Percentiles rank a stretch among this genome's conserved stretches.
These are phyloP conservation scores for Fragilariopsis cylindrus DNA, from an alignment of 108 stramenopile genomes.

Conservation along the genomic window DNA sequence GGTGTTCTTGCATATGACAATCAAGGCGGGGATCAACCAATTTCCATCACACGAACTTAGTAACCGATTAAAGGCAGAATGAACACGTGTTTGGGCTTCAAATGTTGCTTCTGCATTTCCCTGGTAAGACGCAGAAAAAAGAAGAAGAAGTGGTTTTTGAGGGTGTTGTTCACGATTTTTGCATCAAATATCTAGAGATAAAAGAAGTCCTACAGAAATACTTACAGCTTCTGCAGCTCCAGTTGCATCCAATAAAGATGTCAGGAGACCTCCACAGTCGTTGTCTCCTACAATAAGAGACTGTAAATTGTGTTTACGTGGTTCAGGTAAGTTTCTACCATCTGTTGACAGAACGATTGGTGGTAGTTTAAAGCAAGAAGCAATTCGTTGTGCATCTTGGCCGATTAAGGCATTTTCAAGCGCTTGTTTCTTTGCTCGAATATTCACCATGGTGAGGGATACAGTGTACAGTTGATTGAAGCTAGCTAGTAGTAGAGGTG, in stretches of 20 bases:
- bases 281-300: slow-evolving; percentile 51
- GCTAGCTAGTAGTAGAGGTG: no score
- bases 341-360: neutral
- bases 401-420: slow-evolving; percentile 19
- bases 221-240: slow-evolving; percentile 62
- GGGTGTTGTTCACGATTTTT: neutral
- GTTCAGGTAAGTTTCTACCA: neutral
- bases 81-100: slow-evolving; percentile 66
- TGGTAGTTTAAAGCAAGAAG: slow-evolving; percentile 13
- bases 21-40: slow-evolving; percentile 81
- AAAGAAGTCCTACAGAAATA: slow-evolving; percentile 1
- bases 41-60: slow-evolving; percentile 76
- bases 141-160: no score
- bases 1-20: slow-evolving; percentile 72
- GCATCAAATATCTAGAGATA: neutral
- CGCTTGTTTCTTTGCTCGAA: slow-evolving; percentile 6
- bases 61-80: slow-evolving; percentile 66
- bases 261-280: slow-evolving; percentile 65
- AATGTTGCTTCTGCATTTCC: slow-evolving; percentile 55
- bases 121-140: neutral
- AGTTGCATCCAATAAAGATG: slow-evolving; percentile 56
- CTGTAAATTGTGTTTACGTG: slow-evolving; percentile 27
- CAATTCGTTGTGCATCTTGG: slow-evolving; percentile 36
- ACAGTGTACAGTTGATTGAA: no score
- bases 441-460: slow-evolving; percentile 21